Base-by-base conservation (phyloP, 768 basidiomycete genomes). In the Trametes punicea region DNA sequence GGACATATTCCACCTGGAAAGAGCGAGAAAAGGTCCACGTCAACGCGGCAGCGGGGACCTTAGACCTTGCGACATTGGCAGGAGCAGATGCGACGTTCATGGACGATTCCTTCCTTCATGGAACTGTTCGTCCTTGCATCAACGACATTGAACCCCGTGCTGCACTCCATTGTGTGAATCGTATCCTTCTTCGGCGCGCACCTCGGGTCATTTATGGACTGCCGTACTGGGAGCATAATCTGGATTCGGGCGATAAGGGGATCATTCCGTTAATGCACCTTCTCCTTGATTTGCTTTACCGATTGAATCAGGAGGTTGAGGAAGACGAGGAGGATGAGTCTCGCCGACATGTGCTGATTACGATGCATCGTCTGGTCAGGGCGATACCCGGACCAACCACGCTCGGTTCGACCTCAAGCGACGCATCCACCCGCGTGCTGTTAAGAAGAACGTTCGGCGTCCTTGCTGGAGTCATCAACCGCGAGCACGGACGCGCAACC, bases 31-130 rank as follows among this genome's bases (percentile, higher is more conserved):
- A 26, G 51, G 15, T n/a, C 3, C 33, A 29, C n/a, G 34, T 49
- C 0, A 48, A 30, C 8, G 25, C 31, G 6, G 21, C 38, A 6
- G 46, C 45, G 1, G 45, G 38, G 5, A 36, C 29, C 7, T 42
- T 62, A 20, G 61, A 62, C 31, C 46, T 49, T 15, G 41, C 46
- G 27, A 47, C 51, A 16, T 31, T 62, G 9, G 53, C 51, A 6
- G 49, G 44, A 18, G 57, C 57, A 5, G 61, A 62, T 39, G 36
- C 44, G 23, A 46, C 51, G n/a, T 55, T 59, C 30, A 54, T 56
- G 55, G 61, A 62, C 47, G 61, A 62, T 29, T 45, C 54, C 20
- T 59, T 62, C 47, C 51, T 62, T 16, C 49, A 55, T 7, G 44
- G n/a, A 1, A 55, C 59, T 31, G 52, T 62, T 9, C 53, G 56